These are phyloP conservation scores for Phytophthora meadii DNA, from an alignment of 352 stramenopile genomes.

Conservation along the genomic window DNA sequence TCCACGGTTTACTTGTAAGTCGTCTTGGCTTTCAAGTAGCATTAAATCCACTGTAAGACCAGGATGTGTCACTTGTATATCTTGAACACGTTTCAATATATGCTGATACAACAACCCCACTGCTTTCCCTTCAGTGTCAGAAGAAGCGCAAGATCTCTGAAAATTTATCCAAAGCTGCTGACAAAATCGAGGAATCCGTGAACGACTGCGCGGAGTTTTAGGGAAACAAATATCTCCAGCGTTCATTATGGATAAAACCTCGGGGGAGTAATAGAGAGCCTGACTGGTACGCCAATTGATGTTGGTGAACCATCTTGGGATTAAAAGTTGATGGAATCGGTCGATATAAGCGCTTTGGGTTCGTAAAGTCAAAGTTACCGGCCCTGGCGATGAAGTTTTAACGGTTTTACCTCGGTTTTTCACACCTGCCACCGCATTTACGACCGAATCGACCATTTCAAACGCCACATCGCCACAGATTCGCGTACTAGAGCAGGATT, in stretches of 20 bases:
- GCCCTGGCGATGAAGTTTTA: not conserved
- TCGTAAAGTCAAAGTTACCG: slow-evolving; percentile 19
- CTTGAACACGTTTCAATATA: slow-evolving; percentile 12
- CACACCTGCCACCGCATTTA: slow-evolving; percentile 9
- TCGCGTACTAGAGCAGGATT: slow-evolving; percentile 1
- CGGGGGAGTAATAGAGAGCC: slow-evolving; percentile 35
- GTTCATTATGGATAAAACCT: slow-evolving; percentile 1
- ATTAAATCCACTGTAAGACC: slow-evolving; percentile 27
- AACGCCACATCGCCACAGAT: slow-evolving; percentile 32
- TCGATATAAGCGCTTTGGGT: slow-evolving; percentile 42
- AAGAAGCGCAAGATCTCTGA: slow-evolving; percentile 15
- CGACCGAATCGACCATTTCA: slow-evolving; percentile 36
- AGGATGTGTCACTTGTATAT: slow-evolving; percentile 13
- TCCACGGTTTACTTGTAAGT: slow-evolving; percentile 22
- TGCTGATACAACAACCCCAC: slow-evolving; percentile 23
- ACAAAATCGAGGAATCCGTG: slow-evolving; percentile 21
- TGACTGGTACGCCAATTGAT: slow-evolving; percentile 43
- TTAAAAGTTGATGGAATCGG: slow-evolving; percentile 49
- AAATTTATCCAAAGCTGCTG: slow-evolving; percentile 39
- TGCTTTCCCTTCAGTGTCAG: not conserved
- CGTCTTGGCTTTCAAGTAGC: slow-evolving; percentile 33
- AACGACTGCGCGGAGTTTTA: not conserved
- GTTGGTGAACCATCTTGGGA: slow-evolving; percentile 39
- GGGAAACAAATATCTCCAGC: slow-evolving; percentile 32
- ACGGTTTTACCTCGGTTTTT: not conserved